Base-by-base conservation (phyloP, 2,329 filamentous ascomycete species). In the Xylariaceae sp. region DNA sequence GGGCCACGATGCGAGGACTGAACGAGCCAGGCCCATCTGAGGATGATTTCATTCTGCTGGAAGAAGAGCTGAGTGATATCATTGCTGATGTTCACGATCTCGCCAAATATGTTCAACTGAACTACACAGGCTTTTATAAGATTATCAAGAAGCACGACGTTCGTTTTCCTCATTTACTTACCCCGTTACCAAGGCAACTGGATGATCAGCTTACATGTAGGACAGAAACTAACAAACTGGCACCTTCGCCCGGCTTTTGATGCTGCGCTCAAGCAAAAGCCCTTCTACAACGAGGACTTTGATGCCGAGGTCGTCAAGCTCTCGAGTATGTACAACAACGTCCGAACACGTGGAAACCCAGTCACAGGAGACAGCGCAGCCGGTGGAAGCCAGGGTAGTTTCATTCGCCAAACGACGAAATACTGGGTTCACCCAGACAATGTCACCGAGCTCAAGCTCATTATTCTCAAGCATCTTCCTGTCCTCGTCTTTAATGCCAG, bases 121-220 rank as follows among this genome's bases (percentile, higher is more conserved):
- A 99, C 77, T 99, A 99, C 73, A 97, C 93, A 0, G 94, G 94
- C 4, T 99, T 99, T 74, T 95, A 97, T 80, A 99, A 99, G 81
- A 99, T 99, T 65, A 96, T 99, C 76, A 99, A 99, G 82, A 99
- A 99, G 81, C 94, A 99, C 75, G 94, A 97, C 77, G 90, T 93
- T 75, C 68, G 88, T 78, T 53, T 42, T 18, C 42, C 56, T 53
- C 10, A 49, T 37, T 23, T 44, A 23, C 44, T 51, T n/a, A 48
- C 13, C 11, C 2, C 6, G 5, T 35, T 35, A 13, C 49, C 49
- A 13, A 51, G 23, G 49, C 17, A 7, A 44, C 35, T 17, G 10
- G 10, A 44, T 18, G 23, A 34, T 17, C 23, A 51, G 56, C 66
- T 70, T 51, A 70, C 55, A 13, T 13, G 23, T 47, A 45, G 23